Base-by-base conservation (phyloP, 257 asterid species). In the Lycium barbarum region DNA sequence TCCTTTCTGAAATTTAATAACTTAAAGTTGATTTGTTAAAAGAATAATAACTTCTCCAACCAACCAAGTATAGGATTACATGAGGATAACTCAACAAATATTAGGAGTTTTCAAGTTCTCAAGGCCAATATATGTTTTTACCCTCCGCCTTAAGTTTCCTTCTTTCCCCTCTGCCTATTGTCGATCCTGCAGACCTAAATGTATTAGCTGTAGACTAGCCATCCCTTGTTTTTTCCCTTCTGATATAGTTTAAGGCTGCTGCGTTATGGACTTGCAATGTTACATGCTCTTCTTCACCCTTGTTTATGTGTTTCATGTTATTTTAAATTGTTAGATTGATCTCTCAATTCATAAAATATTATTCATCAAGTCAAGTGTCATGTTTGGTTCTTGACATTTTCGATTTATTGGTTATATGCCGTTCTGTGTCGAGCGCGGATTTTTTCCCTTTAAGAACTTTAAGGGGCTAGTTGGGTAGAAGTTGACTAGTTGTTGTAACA, bases 231-330 rank as follows among this genome's bases (percentile, higher is more conserved):
- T 6, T 74, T 73, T n/a, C 10, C 35, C 20, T 49, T 49, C 61
- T 73, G 81, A 47, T 73, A 73, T 47, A 73, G 55, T 47, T 47
- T 73, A 9, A 45, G 18, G 80, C 81, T 47, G 47, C 40, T 76
- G 63, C 81, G 5, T 74, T 45, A 53, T 33, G 47, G 47, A 53
- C 65, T 53, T 78, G 49, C 82, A 14, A 14, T 26, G 33, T 51
- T 20, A 54, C 82, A 53, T 33, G 82, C 66, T 76, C 65, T 14
- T 51, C 82, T 35, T 78, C 65, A 26, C 22, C 82, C 26, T 53
- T 53, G 49, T 53, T 54, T 51, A 14, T 35, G 81, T 74, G 63
- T 76, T 53, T 76, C 82, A 51, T 51, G 63, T 26, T 53, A 14
- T 36, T 26, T 76, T 76, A 12, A 51, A 26, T 78, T 78, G 65